A percentile compares a stretch with the other conserved stretches of the same genome.
phyloP scores from a whole-genome alignment of 1,284 basidiomycete genomes.

The Pseudozyma flocculosa region DNA sequence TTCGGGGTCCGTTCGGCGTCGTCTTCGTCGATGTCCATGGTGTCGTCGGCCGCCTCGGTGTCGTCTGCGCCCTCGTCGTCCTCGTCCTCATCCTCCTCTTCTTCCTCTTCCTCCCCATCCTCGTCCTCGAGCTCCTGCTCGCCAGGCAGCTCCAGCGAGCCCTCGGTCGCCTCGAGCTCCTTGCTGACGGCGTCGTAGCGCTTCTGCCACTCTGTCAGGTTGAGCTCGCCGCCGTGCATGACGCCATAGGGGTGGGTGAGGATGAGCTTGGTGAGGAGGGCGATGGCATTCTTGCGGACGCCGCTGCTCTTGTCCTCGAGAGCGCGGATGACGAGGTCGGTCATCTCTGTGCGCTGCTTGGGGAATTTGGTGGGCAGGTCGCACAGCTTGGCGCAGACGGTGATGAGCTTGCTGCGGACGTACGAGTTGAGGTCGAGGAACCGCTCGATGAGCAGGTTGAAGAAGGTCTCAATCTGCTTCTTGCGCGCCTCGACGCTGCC shows the following conservation, averaged over 20 bases:
- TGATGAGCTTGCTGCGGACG: conserved; percentile 83
- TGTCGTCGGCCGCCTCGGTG: conserved; percentile 58
- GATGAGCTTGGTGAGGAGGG: conserved; percentile 75
- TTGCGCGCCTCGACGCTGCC: conserved; percentile 64
- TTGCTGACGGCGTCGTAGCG: conserved; percentile 65
- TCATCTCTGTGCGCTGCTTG: conserved; percentile 76
- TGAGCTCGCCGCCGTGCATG: conserved; percentile 80
- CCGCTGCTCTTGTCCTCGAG: conserved; percentile 87
- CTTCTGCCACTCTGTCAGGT: conserved; percentile 71
- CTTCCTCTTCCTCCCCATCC: conserved; percentile 34
- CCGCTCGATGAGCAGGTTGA: conserved; percentile 79
- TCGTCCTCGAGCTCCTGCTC: conserved; percentile 49
- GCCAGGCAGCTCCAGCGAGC: conserved; percentile 41
- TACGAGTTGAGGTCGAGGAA: conserved; percentile 86
- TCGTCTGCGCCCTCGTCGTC: conserved; percentile 51
- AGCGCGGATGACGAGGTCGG: conserved; percentile 73
- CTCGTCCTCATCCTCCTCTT: conserved; percentile 52
- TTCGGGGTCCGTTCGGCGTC: conserved; percentile 8
- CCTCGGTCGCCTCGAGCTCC: conserved; percentile 62
- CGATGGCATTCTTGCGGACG: conserved; percentile 81
- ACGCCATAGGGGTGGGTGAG: conserved; percentile 85
- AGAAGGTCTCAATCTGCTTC: conserved; percentile 81
- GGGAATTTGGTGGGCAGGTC: conserved; percentile 79
- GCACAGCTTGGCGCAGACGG: conserved; percentile 70
- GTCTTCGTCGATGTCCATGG: conserved; percentile 9